phyloP scores from a whole-genome alignment of 805 yeast species.

The Sungouiella thailandica region DNA sequence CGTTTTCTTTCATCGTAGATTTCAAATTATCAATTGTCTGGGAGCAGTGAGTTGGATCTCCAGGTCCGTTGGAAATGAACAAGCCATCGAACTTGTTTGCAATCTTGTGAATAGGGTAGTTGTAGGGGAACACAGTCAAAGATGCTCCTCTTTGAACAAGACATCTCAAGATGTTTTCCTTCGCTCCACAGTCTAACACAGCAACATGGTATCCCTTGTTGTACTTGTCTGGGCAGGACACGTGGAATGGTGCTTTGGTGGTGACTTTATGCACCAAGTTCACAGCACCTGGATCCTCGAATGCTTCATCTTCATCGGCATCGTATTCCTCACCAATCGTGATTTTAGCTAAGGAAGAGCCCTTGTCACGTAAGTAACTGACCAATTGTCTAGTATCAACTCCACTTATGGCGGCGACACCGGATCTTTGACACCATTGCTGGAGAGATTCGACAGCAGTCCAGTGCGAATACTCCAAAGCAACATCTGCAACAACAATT shows the following conservation, averaged over 20 bases:
- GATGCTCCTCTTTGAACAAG: constrained; percentile 93
- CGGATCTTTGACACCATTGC: constrained; percentile 95
- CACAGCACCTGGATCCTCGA: constrained; percentile 82
- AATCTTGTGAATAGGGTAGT: constrained; percentile 86
- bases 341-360: constrained; percentile 88
- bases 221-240: constrained; percentile 55
- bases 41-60: constrained; percentile 91
- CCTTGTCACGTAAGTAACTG: constrained; percentile 88
- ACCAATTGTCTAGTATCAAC: constrained; percentile 97
- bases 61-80: constrained; percentile 94
- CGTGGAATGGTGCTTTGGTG: constrained; percentile 91
- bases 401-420: constrained; percentile 91
- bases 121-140: constrained; percentile 93
- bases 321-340: constrained; percentile 88
- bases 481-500: constrained; percentile 92
- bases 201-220: constrained; percentile 72
- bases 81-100: constrained; percentile 93
- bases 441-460: constrained; percentile 95
- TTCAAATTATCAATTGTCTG: constrained; percentile 70
- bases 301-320: constrained; percentile 88
- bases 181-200: constrained; percentile 96
- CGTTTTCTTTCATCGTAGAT: constrained; percentile 58
- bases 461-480: constrained; percentile 97
- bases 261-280: constrained; percentile 91
- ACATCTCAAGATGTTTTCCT: constrained; percentile 93